Conservation (phyloP, 106 monocot species). For the Platanthera zijinensis region DNA sequence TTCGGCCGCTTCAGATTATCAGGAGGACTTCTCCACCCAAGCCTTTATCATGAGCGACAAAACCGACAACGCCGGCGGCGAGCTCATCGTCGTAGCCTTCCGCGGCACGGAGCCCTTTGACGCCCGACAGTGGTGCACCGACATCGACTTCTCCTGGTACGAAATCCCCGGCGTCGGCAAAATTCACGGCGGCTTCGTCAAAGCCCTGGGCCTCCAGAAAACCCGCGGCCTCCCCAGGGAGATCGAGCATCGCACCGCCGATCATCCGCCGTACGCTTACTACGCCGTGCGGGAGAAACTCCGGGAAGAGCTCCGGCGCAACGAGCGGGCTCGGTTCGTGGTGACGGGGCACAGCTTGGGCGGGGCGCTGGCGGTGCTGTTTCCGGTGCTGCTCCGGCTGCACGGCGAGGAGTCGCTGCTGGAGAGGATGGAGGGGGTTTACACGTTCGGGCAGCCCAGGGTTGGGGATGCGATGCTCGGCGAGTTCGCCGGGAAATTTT, state of each 20-base stretch:
- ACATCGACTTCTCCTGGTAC: slow-evolving; percentile 86
- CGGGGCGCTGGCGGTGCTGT: slow-evolving; percentile 72
- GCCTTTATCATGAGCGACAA: slow-evolving; percentile 66
- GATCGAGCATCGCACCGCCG: background rate
- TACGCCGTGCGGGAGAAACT: slow-evolving; percentile 60
- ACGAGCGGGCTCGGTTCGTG: slow-evolving; percentile 39
- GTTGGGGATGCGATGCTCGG: slow-evolving; percentile 60
- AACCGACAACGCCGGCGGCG: slow-evolving; percentile 12
- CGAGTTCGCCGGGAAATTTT: slow-evolving; percentile 17
- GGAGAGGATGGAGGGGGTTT: slow-evolving; percentile 49
- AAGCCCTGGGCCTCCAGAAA: slow-evolving; percentile 60
- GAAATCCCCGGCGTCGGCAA: slow-evolving; percentile 52
- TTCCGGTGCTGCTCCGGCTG: slow-evolving; percentile 42
- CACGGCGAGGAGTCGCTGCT: slow-evolving; percentile 44
- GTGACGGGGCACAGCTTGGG: slow-evolving; percentile 87
- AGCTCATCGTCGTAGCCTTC: slow-evolving; percentile 59
- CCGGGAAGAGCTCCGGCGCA: slow-evolving; percentile 11
- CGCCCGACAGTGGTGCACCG: slow-evolving; percentile 54
- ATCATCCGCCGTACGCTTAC: slow-evolving; percentile 29
- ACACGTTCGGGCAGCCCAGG: slow-evolving; percentile 85
- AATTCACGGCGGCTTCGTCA: slow-evolving; percentile 87
- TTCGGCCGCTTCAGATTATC: slow-evolving; percentile 28
- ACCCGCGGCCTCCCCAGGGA: slow-evolving; percentile 31
- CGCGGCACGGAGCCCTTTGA: slow-evolving; percentile 73
- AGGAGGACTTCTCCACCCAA: slow-evolving; percentile 39